These are phyloP conservation scores for Capsicum pubescens DNA, from an alignment of 257 asterid genomes.

Conservation along the genomic window DNA sequence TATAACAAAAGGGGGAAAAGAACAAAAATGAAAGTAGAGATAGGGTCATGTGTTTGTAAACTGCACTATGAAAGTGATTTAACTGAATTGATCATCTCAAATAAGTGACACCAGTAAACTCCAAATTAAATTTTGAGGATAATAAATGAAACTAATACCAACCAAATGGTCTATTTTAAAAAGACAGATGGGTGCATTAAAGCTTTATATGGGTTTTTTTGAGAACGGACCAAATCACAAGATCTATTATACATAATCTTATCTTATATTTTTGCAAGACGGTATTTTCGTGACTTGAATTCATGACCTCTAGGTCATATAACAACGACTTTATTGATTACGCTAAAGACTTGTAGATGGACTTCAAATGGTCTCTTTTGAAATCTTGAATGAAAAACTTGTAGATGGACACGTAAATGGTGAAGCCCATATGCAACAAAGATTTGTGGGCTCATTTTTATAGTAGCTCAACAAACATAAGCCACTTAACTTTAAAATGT, in stretches of 20 bases:
- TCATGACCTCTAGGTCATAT: no score
- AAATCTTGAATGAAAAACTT: not conserved
- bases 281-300: no score
- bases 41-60: not conserved
- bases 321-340: no score
- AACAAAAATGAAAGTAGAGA: not conserved
- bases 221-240: no score
- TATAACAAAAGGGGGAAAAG: not conserved
- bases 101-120: not conserved
- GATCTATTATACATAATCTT: no score
- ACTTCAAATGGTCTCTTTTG: not conserved
- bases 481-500: not conserved
- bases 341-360: no score
- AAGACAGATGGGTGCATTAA: no score
- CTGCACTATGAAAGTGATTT: not conserved
- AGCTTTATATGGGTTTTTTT: no score
- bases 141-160: conserved; percentile 9
- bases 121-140: not conserved
- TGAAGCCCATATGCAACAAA: conserved; percentile 9
- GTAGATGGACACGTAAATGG: not conserved
- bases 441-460: not conserved
- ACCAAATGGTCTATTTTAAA: not conserved
- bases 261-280: no score
- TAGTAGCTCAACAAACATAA: not conserved
- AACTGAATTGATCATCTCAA: not conserved